Evolutionary conservation across 1,139 yeast species (phyloP), one percentile per base, ranked within the genome.

Genomic region (Debaryomyces sp.): DNA sequence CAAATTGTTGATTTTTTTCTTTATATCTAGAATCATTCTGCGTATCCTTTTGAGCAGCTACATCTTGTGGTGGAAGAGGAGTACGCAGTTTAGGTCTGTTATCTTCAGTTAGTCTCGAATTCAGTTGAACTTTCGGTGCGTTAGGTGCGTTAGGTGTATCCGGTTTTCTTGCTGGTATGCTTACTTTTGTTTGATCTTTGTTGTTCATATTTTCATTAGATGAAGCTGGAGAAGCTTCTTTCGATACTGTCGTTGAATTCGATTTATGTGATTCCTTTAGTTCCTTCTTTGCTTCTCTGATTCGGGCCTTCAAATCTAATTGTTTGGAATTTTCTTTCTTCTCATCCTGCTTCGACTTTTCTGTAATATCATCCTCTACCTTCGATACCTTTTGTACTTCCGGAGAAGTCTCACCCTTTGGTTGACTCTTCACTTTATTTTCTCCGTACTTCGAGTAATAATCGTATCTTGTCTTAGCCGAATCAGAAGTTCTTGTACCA

Each of bases 401-500:
- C 15, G 47, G 45, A 39, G 44, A 34, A 18, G 39, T 18, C 29
- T 40, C 46, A 35, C 46, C 45, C 39, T 47, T 43, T 43, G 50
- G 33, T 15, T 47, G 41, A 30, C 49, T 35, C 41, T 36, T 15
- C 4, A 29, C 46, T 27, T 41, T 47, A 34, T 44, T 40, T 18
- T 47, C 51, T 10, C 58, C 64, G 53, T 60, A 62, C 34, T 60
- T 65, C 5, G 75, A 65, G 50, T 74, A 74, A 49, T 65, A 63
- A 46, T 69, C 74, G 51, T 67, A 67, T 10, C 65, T 58, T n/a
- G 61, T 60, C 40, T 55, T 55, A 7, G 62, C 47, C 12, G 58
- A 48, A 6, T 55, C 55, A 10, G 52, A 41, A 9, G 54, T 58
- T 44, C 74, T 58, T 5, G 57, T 50, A 23, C 60, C 60, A 8